A percentile compares a stretch with the other conserved stretches of the same genome.
Evolutionary conservation across 2,329 filamentous ascomycete genomes (phyloP).

Genomic region (Dactylella cylindrospora): DNA sequence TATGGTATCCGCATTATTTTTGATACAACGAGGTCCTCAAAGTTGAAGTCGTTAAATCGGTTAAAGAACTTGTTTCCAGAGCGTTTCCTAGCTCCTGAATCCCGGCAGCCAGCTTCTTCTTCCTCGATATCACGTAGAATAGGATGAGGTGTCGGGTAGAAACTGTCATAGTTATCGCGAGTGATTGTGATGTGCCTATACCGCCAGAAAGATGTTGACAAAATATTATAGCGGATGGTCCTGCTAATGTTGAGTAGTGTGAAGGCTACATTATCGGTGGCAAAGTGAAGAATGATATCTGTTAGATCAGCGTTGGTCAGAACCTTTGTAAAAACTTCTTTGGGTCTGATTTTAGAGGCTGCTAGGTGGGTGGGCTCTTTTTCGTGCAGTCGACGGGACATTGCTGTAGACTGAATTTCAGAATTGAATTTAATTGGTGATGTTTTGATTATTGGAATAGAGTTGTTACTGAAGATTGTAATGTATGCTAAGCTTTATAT

Average conservation of each 20-base stretch:
- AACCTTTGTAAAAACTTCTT: too few species aligned
- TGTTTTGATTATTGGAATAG: too few species aligned
- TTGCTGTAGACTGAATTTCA: too few species aligned
- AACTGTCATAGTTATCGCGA: neutral
- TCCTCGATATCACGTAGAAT: neutral
- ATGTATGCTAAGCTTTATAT: too few species aligned
- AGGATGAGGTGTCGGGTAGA: conserved; percentile 10
- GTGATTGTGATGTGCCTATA: conserved; percentile 5
- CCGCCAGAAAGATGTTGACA: conserved; percentile 1
- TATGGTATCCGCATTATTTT: conserved; percentile 30
- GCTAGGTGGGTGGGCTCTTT: too few species aligned
- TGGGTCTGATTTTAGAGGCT: too few species aligned
- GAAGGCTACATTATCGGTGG: conserved; percentile 1
- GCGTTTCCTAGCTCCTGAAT: too few species aligned
- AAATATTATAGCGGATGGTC: conserved; percentile 1
- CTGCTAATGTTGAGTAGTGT: conserved; percentile 20
- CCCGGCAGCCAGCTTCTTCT: conserved; percentile 7
- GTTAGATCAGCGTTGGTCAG: conserved; percentile 18
- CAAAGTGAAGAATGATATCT: conserved; percentile 3
- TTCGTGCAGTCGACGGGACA: too few species aligned
- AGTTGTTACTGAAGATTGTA: too few species aligned
- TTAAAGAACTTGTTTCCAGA: conserved; percentile 18
- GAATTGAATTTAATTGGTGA: too few species aligned
- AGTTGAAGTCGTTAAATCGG: conserved; percentile 29
- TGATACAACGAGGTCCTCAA: conserved; percentile 21